Evolutionary conservation across 1,284 basidiomycete species (phyloP), one percentile per base, ranked within the genome.

Genomic region (Hymenochaete sp.): DNA sequence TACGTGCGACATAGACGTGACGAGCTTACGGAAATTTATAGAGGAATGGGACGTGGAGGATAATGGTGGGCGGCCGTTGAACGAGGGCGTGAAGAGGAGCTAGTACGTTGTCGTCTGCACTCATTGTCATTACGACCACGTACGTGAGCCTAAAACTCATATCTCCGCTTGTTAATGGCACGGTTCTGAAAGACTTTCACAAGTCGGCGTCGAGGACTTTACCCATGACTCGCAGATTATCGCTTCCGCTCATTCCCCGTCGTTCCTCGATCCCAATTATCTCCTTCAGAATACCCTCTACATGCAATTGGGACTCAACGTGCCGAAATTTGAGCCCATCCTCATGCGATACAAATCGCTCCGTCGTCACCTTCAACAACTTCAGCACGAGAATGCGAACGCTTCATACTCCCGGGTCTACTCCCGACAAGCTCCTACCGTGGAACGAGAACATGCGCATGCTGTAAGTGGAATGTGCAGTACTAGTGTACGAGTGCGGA

Each of bases 81-180:
- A 77, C 50, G 58, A 58, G 31, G 58, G 55, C 3, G 66, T n/a
- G n/a, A 55, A 46, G 28, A 55, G 71, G 63, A 55, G n/a, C n/a
- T n/a, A 57, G 27, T 77, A 77, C 49, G 54, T 71, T 19, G 64
- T 76, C 5, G 67, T 70, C 11, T 60, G 67, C 35, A 74, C 66
- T 18, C 75, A 77, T 56, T 75, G 72, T 46, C 74, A 76, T 49
- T 75, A 75, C 50, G 74, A 77, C 52, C 74, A 76, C 53, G 76
- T 77, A 33, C 59, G 73, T 76, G 57, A 47, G 71, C 54, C 8
- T 5, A 19, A 24, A 7, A 1, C 11, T 26, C 16, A 9, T 11
- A 32, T 28, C 19, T 14, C 14, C 27, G 11, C 36, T 32, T 21
- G 44, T 16, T 11, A n/a, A 21, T 18, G 16, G 5, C 18, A 9